Conservation (phyloP, 2,329 filamentous ascomycete species). For the Drechslerella stenobrocha region DNA sequence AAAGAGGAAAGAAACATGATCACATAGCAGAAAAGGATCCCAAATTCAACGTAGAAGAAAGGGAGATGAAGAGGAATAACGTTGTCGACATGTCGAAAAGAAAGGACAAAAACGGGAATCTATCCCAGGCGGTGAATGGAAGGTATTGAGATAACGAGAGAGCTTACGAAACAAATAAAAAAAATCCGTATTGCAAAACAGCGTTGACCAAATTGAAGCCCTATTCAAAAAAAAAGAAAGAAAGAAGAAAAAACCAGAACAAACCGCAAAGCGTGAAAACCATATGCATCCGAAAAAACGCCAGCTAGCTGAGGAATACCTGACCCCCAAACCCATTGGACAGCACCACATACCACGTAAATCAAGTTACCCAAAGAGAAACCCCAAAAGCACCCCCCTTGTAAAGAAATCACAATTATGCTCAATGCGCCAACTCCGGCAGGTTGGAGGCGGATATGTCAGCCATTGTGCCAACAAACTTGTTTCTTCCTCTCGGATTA, state of each 20-base stretch:
- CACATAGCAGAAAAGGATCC: constrained; percentile 39
- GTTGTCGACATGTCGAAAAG: constrained; percentile 27
- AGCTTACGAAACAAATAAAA: constrained; percentile 19
- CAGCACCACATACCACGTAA: constrained; percentile 4
- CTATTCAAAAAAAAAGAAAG: constrained; percentile 8
- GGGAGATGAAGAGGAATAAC: constrained; percentile 15
- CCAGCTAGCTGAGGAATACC: constrained; percentile 47
- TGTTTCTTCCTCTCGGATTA: constrained; percentile 42
- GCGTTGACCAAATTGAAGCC: background rate
- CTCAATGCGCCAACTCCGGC: background rate
- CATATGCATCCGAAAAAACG: constrained; percentile 34
- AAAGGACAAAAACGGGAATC: constrained; percentile 33
- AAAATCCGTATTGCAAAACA: constrained; percentile 2
- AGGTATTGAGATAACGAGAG: constrained; percentile 9
- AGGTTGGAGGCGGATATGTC: constrained; percentile 16
- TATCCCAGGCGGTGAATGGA: constrained; percentile 34
- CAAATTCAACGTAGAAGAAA: constrained; percentile 19
- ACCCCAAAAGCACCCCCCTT: background rate
- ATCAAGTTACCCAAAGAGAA: constrained; percentile 7
- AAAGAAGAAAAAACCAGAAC: too few relatives aligned
- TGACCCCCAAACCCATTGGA: constrained; percentile 34
- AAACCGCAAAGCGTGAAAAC: constrained; percentile 37
- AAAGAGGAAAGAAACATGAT: constrained; percentile 3
- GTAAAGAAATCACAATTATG: constrained; percentile 7
- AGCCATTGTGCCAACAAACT: constrained; percentile 35